Conservation (phyloP, 495 filamentous ascomycete species). For the Articulospora tetracladia region DNA sequence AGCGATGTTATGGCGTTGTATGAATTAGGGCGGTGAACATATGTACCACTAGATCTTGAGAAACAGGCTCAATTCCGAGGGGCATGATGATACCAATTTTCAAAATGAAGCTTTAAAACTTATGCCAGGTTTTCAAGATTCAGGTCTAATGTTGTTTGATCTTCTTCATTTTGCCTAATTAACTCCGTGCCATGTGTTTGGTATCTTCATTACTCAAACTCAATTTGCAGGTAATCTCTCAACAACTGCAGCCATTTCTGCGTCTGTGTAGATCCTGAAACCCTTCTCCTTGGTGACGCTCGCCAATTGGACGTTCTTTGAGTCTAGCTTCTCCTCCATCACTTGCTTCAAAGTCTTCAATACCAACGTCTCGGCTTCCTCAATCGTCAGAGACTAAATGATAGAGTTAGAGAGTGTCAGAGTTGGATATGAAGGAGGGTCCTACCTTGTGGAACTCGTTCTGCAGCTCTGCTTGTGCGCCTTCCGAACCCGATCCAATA, state of each 20-base stretch:
- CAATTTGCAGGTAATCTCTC: conserved; percentile 60
- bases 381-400: conserved; percentile 74
- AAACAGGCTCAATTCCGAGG: not conserved
- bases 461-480: conserved; percentile 95
- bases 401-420: not conserved
- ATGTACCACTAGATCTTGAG: not conserved
- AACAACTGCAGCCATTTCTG: conserved; percentile 91
- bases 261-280: conserved; percentile 95
- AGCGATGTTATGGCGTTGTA: not conserved
- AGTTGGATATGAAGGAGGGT: not conserved
- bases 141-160: too few species aligned
- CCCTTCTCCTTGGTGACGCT: conserved; percentile 97
- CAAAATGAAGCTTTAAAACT: not conserved
- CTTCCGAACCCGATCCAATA: conserved; percentile 93
- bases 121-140: not conserved
- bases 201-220: not conserved
- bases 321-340: conserved; percentile 99
- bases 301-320: conserved; percentile 96
- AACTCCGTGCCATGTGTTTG: too few species aligned
- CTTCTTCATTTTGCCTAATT: too few species aligned
- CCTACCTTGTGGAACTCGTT: conserved; percentile 90
- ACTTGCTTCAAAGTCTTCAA: conserved; percentile 99
- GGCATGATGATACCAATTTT: not conserved
- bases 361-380: conserved; percentile 90
- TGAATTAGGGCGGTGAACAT: not conserved